phyloP scores from a whole-genome alignment of 1,284 basidiomycete genomes.

The Sporisorium reilianum region DNA sequence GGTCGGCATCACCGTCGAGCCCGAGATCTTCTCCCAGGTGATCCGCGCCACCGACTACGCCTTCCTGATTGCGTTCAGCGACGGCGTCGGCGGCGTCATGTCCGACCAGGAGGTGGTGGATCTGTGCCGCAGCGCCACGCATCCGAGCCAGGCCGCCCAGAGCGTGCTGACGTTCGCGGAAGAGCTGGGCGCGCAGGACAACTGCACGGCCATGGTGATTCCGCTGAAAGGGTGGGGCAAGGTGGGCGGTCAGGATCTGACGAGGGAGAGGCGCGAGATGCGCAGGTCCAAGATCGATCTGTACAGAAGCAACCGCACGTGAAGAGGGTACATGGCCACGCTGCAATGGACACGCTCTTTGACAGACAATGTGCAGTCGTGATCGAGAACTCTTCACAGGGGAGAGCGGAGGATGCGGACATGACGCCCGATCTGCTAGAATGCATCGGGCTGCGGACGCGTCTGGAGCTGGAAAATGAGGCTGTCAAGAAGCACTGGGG shows the following conservation, averaged over 20 bases:
- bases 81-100: conserved; percentile 89
- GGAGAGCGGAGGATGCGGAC: not conserved
- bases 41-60: conserved; percentile 72
- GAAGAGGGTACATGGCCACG: not conserved
- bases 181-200: conserved; percentile 87
- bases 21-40: conserved; percentile 85
- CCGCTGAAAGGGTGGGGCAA: conserved; percentile 92
- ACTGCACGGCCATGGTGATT: conserved; percentile 90
- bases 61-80: conserved; percentile 70
- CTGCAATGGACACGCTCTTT: conserved; percentile 10
- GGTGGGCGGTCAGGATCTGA: conserved; percentile 81
- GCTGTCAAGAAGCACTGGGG: not conserved
- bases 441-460: conserved; percentile 13
- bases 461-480: conserved; percentile 5
- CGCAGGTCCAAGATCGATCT: conserved; percentile 56
- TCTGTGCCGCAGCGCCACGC: conserved; percentile 79
- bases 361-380: not conserved
- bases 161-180: conserved; percentile 88
- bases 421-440: not conserved
- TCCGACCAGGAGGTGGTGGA: conserved; percentile 96
- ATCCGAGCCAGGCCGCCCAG: conserved; percentile 84
- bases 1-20: conserved; percentile 82
- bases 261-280: conserved; percentile 71
- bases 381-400: not conserved
- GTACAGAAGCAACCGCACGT: conserved; percentile 55